Conservation (phyloP, 257 asterid species). For the Penstemon davidsonii region DNA sequence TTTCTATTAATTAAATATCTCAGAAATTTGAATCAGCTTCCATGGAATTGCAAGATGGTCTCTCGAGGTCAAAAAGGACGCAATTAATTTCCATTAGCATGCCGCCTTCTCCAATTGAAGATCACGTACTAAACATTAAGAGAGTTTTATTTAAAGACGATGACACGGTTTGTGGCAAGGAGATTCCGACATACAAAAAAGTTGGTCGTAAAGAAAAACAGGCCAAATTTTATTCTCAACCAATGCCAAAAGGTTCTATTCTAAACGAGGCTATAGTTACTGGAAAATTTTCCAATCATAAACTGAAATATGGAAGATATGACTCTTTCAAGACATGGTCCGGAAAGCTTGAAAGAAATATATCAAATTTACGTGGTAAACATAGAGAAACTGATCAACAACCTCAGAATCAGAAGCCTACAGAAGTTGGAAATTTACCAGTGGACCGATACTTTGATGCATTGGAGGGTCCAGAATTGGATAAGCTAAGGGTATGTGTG, state of each 20-base stretch:
- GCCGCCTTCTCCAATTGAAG: conserved; percentile 2
- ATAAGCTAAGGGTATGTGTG: conserved; percentile 57
- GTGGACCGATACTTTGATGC: conserved; percentile 82
- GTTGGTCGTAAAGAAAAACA: conserved; percentile 10
- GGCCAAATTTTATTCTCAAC: conserved; percentile 47
- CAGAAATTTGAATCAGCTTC: too few relatives aligned
- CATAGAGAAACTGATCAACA: conserved; percentile 31
- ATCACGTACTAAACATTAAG: background rate
- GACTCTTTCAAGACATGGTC: conserved; percentile 90
- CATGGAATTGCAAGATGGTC: background rate
- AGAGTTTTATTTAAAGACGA: background rate
- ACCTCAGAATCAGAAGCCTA: conserved; percentile 17
- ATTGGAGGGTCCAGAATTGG: conserved; percentile 84
- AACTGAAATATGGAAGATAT: conserved; percentile 50
- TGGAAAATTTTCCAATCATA: conserved; percentile 30
- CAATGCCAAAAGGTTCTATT: conserved; percentile 39
- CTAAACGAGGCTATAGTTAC: conserved; percentile 24
- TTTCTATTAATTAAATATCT: conserved; percentile 2
- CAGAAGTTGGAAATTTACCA: conserved; percentile 42
- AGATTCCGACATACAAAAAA: background rate
- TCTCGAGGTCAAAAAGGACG: background rate
- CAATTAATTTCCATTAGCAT: background rate
- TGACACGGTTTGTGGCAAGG: background rate
- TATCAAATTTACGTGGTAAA: conserved; percentile 53
- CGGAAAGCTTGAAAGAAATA: conserved; percentile 67